Conservation (phyloP, 1,284 basidiomycete genomes). For the Neolentinus lepideus region DNA sequence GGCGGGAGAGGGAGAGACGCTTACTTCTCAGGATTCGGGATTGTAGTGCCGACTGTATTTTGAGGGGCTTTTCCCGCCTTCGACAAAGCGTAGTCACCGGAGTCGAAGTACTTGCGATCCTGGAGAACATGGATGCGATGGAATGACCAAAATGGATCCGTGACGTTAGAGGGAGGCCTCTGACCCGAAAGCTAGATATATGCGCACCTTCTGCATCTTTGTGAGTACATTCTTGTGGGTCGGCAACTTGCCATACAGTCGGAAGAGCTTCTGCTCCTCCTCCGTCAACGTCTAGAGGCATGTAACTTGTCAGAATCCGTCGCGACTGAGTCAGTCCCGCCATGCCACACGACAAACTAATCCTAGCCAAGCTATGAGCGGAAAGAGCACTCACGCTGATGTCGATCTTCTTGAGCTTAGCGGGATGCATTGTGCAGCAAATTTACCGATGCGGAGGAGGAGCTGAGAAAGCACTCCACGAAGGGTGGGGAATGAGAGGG, state of each 20-base stretch:
- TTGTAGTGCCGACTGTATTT: constrained; percentile 86
- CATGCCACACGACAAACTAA: not conserved
- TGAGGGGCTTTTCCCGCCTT: constrained; percentile 90
- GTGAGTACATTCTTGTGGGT: constrained; percentile 87
- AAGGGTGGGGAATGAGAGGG: not conserved
- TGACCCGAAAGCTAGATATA: not conserved
- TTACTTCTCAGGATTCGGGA: constrained; percentile 92
- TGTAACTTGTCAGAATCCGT: constrained; percentile 15
- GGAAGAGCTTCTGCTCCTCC: constrained; percentile 92
- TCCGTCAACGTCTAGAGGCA: constrained; percentile 68
- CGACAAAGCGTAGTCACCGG: constrained; percentile 93
- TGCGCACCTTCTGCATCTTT: constrained; percentile 88
- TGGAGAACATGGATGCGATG: constrained; percentile 21
- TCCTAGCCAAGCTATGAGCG: not conserved
- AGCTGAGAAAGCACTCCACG: not conserved
- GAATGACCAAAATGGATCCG: not conserved
- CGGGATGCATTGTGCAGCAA: constrained; percentile 60
- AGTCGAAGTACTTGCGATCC: constrained; percentile 98
- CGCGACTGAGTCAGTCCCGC: not conserved
- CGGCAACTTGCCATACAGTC: constrained; percentile 92
- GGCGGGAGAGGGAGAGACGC: constrained; percentile 19
- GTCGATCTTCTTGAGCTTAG: constrained; percentile 86
- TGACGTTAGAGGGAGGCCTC: constrained; percentile 2
- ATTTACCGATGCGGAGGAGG: not conserved
- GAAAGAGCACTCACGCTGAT: constrained; percentile 57